Percentiles rank a stretch among this genome's conserved stretches.
phyloP scores from a whole-genome alignment of 352 stramenopile genomes.

The Globisporangium emineosum region DNA sequence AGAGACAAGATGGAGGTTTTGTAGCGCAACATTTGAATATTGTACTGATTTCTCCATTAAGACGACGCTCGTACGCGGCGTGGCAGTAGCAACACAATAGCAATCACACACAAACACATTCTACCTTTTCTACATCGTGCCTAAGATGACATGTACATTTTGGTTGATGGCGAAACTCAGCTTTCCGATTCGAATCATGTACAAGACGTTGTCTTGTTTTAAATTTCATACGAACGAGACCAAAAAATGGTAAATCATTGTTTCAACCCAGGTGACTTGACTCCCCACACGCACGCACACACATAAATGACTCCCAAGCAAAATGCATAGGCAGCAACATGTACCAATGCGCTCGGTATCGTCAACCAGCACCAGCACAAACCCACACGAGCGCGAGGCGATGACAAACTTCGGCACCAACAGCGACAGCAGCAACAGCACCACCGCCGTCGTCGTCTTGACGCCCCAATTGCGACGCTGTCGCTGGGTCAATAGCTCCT shows the following conservation, averaged over 20 bases:
- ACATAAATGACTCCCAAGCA: not conserved
- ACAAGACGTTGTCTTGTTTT: slow-evolving; percentile 18
- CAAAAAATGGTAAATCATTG: slow-evolving; percentile 67
- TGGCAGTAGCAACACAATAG: too few species aligned
- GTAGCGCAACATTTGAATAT: not conserved
- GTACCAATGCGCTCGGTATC: not conserved
- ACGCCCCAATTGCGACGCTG: not conserved
- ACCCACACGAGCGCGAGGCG: not conserved
- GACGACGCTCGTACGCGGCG: not conserved
- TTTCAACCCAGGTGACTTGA: slow-evolving; percentile 18
- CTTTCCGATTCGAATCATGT: slow-evolving; percentile 56
- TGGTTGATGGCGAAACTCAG: slow-evolving; percentile 37
- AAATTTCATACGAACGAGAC: slow-evolving; percentile 60
- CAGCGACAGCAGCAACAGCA: not conserved
- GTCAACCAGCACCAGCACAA: not conserved
- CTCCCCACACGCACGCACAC: slow-evolving; percentile 9
- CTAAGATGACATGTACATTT: not conserved
- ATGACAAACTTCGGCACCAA: not conserved
- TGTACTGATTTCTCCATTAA: not conserved
- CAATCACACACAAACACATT: not conserved
- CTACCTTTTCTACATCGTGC: not conserved
- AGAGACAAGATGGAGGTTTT: not conserved
- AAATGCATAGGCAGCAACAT: not conserved
- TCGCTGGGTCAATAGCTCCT: not conserved
- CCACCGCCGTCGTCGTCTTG: too few species aligned